Percentiles rank a stretch among this genome's conserved stretches.
Conservation (phyloP, 1,284 basidiomycete species). For the Irpex rosettiformis region DNA sequence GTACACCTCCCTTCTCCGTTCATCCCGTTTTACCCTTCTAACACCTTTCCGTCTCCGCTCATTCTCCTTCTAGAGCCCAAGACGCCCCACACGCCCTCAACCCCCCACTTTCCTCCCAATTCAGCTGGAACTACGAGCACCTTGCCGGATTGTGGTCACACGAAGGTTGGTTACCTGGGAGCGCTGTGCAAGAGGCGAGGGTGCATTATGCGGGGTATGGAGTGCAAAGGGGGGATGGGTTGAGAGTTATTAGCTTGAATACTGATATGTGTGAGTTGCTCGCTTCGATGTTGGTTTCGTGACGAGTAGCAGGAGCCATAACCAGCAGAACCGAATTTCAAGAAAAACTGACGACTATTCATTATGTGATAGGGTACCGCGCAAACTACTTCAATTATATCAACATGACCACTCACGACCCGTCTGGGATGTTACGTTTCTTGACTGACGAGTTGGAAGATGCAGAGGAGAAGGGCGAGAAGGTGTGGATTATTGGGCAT, state of each 20-base stretch:
- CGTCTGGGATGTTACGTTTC: constrained; percentile 74
- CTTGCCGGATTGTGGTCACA: constrained; percentile 66
- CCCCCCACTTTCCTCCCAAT: constrained; percentile 51
- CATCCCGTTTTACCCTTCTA: background rate
- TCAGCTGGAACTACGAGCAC: constrained; percentile 77
- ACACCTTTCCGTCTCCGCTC: constrained; percentile 4
- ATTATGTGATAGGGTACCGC: constrained; percentile 31
- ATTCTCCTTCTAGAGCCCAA: constrained; percentile 40
- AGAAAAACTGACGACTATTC: no score
- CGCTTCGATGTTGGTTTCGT: background rate
- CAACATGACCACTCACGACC: constrained; percentile 68
- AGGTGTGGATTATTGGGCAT: constrained; percentile 80
- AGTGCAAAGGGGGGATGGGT: constrained; percentile 62
- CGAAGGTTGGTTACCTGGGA: constrained; percentile 67
- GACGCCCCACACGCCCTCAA: constrained; percentile 60
- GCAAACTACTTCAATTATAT: constrained; percentile 78
- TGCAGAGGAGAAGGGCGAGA: constrained; percentile 67
- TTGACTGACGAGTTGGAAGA: constrained; percentile 79
- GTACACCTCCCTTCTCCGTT: constrained; percentile 16
- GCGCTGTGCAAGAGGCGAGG: constrained; percentile 54
- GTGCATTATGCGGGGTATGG: constrained; percentile 76
- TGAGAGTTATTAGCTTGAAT: constrained; percentile 75
- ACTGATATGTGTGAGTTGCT: constrained; percentile 64
- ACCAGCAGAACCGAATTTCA: no score
- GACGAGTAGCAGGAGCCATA: background rate